Evolutionary conservation across 306 rosid species (phyloP), one percentile per base, ranked within the genome.

Genomic region (Spatholobus suberectus): DNA sequence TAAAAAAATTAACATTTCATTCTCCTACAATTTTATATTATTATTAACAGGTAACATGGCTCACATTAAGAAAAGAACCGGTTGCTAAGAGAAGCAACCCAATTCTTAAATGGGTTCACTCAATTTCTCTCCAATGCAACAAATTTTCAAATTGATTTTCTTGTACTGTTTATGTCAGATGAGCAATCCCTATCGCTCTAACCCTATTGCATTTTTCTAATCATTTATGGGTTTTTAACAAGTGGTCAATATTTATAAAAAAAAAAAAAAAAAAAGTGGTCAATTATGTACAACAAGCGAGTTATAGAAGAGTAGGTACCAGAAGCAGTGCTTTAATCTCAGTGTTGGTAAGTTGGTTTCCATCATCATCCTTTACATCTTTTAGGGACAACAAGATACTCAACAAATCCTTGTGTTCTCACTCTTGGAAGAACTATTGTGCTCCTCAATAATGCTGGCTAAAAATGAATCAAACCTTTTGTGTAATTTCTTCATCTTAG

Each of bases 281-380:
- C 32, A 57, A 57, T 2, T 24, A 26, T 58, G 66, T 24, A 3
- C 14, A 5, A 10, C 3, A 26, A 61, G 10, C 20, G 4, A 27
- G 40, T 61, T 1, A 14, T 12, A 5, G 43, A 66, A 35, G 27
- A 15, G 47, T 6, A 32, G n/a, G 32, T 87, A 95, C 98, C 97
- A 95, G 29, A 66, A 95, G 95, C 5, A 95, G 26, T 9, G 96
- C 98, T 82, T 95, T 95, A 27, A 95, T 92, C 63, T 93, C 97
- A 0, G 84, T 88, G 57, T 93, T 87, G 0, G 89, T 89, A 37
- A 95, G 91, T 65, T 80, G 88, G 12, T 37, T 86, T 7, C 88
- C 98, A 5, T 81, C 92, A 14, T 78, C 88, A 0, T 76, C 82
- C 0, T 61, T 66, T 5, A 5, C 76, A 0, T 89, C 90, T 68